Evolutionary conservation across 2,329 filamentous ascomycete genomes (phyloP).

Genomic region (Fusarium sp.): DNA sequence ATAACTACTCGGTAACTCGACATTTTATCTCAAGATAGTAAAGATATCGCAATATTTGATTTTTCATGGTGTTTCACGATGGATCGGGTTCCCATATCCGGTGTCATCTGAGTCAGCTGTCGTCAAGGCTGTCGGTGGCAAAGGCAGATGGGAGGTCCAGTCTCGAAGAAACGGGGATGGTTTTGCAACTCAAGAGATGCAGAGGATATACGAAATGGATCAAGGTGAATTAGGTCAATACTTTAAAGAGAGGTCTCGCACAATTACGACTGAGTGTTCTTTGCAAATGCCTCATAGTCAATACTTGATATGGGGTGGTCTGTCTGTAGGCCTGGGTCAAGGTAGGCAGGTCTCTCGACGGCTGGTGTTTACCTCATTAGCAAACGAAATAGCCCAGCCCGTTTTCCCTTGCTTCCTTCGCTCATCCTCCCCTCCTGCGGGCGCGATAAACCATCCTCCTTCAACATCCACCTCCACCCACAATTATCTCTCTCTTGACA

Average conservation of each 20-base stretch:
- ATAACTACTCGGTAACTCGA: constrained; percentile 15
- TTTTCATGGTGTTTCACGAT: not conserved
- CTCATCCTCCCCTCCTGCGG: not conserved
- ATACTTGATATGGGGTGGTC: constrained; percentile 18
- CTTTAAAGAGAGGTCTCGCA: not conserved
- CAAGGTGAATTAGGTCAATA: not conserved
- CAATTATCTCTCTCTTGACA: not conserved
- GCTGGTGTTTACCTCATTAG: constrained; percentile 32
- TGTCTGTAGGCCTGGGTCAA: constrained; percentile 12
- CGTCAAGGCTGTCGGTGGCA: constrained; percentile 30
- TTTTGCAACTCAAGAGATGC: constrained; percentile 27
- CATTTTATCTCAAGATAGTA: not conserved
- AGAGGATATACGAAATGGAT: not conserved
- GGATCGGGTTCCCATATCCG: not conserved
- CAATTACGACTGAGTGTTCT: not conserved
- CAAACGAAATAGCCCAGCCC: constrained; percentile 17
- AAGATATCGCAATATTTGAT: not conserved
- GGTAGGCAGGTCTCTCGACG: constrained; percentile 15
- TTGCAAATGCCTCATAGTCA: constrained; percentile 1
- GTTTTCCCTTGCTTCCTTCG: constrained; percentile 25
- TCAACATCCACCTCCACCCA: constrained; percentile 14
- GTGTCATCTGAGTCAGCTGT: constrained; percentile 38
- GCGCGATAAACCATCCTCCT: constrained; percentile 17
- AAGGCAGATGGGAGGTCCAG: constrained; percentile 24
- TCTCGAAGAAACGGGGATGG: not conserved